Evolutionary conservation across 176 grass and related monocot genomes (phyloP).

Genomic region (Bonia amplexicaulis): DNA sequence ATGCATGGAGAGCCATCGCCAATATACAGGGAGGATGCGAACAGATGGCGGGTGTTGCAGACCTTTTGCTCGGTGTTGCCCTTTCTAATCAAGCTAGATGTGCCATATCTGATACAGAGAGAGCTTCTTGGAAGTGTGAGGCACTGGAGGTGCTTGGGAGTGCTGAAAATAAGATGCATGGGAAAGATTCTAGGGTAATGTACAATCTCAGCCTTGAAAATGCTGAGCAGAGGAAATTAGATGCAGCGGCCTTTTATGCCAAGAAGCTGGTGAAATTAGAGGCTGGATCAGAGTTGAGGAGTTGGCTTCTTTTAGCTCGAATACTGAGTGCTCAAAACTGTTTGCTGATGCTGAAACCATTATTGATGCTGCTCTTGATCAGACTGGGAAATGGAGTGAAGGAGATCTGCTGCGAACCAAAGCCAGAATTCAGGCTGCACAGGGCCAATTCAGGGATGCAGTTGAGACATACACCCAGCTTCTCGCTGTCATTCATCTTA

Average conservation of each 20-base stretch:
- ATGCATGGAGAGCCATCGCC: conserved; percentile 58
- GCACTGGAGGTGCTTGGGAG: conserved; percentile 60
- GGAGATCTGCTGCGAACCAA: conserved; percentile 63
- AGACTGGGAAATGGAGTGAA: conserved; percentile 84
- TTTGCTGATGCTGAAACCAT: conserved; percentile 66
- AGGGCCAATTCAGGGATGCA: conserved; percentile 58
- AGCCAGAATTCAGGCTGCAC: conserved; percentile 87
- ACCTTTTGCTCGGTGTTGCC: conserved; percentile 58
- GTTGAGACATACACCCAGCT: conserved; percentile 80
- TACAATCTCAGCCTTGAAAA: conserved; percentile 77
- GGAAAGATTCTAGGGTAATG: conserved; percentile 59
- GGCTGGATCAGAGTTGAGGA: conserved; percentile 65
- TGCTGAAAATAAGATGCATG: conserved; percentile 58
- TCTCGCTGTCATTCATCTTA: conserved; percentile 80
- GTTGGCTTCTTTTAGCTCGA: conserved; percentile 93
- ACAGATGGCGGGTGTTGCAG: conserved; percentile 51
- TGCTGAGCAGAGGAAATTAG: conserved; percentile 94
- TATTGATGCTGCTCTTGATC: conserved; percentile 78
- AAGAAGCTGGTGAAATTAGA: conserved; percentile 83
- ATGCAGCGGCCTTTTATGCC: conserved; percentile 68
- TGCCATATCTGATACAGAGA: conserved; percentile 68
- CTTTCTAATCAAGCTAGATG: conserved; percentile 78
- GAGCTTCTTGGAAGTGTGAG: conserved; percentile 62
- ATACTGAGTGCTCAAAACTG: conserved; percentile 80
- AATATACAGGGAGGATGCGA: conserved; percentile 46